Evolutionary conservation across 129 eudicot genomes (phyloP), one percentile per base, ranked within the genome.

Genomic region (Artemisia argyi): DNA sequence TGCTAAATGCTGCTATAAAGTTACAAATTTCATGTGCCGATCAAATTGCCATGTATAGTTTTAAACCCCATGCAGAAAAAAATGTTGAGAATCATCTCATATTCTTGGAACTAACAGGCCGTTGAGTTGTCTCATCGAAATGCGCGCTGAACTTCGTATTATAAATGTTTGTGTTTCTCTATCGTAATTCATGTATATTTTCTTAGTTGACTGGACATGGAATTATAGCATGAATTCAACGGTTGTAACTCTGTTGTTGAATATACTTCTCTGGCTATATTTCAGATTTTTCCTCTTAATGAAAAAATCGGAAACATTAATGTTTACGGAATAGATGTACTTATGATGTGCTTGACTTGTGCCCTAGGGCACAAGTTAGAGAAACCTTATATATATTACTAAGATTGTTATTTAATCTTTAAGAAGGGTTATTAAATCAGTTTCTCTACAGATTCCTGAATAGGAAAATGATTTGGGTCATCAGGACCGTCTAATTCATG

Each of bases 231-330:
- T 22, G 24, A 59, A 60, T 28, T 14, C 14, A 22, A 32, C 55
- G 28, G 11, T 49, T 69, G 17, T 69, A 35, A 35, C 42, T 35
- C 7, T 35, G 42, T 0, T 35, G 42, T 35, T 35, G 42, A 35
- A 35, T 35, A 35, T 35, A 5, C 42, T 5, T 35, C 14, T 76
- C 49, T 63, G 3, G 3, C 3, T 69, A 17, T 30, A 47, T 75
- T 35, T 74, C 89, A 89, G 97, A 88, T 92, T 80, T 92, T 86
- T 74, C 94, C 88, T n/a, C 81, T 82, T 19, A 78, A 58, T 52
- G 97, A 92, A 73, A 92, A 86, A 72, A 92, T 89, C 30, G 96
- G 89, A 71, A 84, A 83, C 83, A 86, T 92, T 7, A 92, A 89
- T 50, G 96, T 88, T 78, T 89, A 92, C 77, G 86, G n/a, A n/a